Conservation (phyloP, 164 flowering plant species). For the Platanus orientalis region DNA sequence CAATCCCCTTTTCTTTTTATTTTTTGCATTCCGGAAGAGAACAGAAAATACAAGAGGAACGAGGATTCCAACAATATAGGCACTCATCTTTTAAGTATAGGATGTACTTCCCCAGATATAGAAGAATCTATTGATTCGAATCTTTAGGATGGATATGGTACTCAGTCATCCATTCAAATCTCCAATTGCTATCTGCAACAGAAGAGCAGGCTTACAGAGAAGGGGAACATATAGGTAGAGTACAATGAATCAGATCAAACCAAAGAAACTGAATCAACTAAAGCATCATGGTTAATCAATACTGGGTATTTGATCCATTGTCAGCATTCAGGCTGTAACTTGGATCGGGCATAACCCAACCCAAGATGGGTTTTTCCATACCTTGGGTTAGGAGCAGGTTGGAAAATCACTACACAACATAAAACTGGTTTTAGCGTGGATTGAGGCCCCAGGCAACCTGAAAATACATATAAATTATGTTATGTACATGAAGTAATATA, state of each 20-base stretch:
- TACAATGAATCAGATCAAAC: neutral
- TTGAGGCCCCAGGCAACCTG: too few species aligned
- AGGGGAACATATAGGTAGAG: neutral
- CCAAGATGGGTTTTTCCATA: too few species aligned
- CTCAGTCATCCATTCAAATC: slow-evolving; percentile 7
- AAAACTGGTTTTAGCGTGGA: too few species aligned
- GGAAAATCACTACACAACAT: too few species aligned
- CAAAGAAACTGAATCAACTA: neutral
- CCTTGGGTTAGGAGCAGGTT: too few species aligned
- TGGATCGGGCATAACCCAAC: too few species aligned
- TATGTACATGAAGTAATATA: too few species aligned
- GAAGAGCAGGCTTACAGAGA: neutral
- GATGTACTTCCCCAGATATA: neutral
- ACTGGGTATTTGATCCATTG: too few species aligned
- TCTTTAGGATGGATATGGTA: neutral
- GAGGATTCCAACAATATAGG: slow-evolving; percentile 63
- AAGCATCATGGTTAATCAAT: too few species aligned
- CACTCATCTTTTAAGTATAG: slow-evolving; percentile 40
- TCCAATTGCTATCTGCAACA: slow-evolving; percentile 5
- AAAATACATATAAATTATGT: too few species aligned
- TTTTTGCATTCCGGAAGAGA: slow-evolving; percentile 46
- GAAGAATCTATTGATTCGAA: slow-evolving; percentile 5
- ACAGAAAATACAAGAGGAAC: slow-evolving; percentile 68
- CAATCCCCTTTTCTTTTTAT: slow-evolving; percentile 59
- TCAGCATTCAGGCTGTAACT: too few species aligned